Conservation (phyloP, 805 yeast genomes). For the Wickerhamiella azyma region DNA sequence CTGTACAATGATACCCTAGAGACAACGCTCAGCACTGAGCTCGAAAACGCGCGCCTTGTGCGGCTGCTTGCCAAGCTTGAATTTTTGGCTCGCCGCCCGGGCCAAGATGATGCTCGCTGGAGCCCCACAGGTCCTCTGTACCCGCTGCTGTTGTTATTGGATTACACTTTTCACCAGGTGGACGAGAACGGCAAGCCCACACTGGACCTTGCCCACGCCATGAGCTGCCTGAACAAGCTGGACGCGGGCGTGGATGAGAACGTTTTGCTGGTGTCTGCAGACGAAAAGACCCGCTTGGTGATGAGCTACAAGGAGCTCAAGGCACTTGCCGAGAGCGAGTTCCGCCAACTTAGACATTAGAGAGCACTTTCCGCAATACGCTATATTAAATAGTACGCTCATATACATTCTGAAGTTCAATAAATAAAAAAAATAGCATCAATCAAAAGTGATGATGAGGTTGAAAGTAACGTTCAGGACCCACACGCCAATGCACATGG, state of each 20-base stretch:
- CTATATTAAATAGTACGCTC: no score
- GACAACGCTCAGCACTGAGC: slow-evolving; percentile 42
- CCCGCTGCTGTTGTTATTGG: slow-evolving; percentile 60
- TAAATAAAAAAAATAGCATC: background rate
- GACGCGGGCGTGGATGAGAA: slow-evolving; percentile 87
- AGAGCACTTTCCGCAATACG: background rate
- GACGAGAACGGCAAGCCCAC: slow-evolving; percentile 68
- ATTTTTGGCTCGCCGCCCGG: slow-evolving; percentile 64
- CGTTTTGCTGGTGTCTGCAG: slow-evolving; percentile 64
- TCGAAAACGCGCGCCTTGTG: slow-evolving; percentile 80
- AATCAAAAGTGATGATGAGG: background rate
- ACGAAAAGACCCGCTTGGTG: slow-evolving; percentile 73
- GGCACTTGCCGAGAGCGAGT: slow-evolving; percentile 54
- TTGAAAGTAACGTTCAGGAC: slow-evolving; percentile 25
- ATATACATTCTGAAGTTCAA: background rate
- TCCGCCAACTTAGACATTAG: slow-evolving; percentile 35
- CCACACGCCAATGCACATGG: slow-evolving; percentile 32
- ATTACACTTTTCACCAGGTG: slow-evolving; percentile 72
- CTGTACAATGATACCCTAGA: slow-evolving; percentile 23
- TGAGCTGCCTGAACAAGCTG: slow-evolving; percentile 67
- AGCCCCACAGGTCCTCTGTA: slow-evolving; percentile 65
- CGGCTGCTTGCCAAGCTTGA: slow-evolving; percentile 71
- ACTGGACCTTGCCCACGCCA: slow-evolving; percentile 68
- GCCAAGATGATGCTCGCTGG: slow-evolving; percentile 44
- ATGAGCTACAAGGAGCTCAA: slow-evolving; percentile 70